Percentiles rank a stretch among this genome's conserved stretches.
phyloP scores from a whole-genome alignment of 208 protist species.

The Trypanosoma boissoni region DNA sequence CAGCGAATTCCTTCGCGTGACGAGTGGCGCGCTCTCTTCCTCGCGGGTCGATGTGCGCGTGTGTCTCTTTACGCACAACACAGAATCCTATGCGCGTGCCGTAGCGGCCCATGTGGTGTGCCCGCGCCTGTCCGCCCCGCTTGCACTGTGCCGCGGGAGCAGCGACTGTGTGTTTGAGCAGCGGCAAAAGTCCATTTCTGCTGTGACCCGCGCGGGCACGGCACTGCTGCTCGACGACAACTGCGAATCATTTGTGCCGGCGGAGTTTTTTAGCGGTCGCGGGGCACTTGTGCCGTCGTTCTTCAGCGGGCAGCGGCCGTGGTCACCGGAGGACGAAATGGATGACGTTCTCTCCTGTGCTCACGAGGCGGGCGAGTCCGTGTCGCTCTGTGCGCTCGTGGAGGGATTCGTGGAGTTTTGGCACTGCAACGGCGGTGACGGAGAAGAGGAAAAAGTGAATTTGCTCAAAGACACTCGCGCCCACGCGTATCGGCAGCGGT shows the following conservation, averaged over 20 bases:
- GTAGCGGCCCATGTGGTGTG: slow-evolving; percentile 20
- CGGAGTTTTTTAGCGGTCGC: slow-evolving; percentile 40
- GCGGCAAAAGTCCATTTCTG: slow-evolving; percentile 36
- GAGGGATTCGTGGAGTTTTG: slow-evolving; percentile 26
- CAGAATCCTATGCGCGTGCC: slow-evolving; percentile 31
- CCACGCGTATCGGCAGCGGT: slow-evolving; percentile 1
- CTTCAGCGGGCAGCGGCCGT: slow-evolving; percentile 7
- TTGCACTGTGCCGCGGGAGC: slow-evolving; percentile 6
- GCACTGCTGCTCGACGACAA: slow-evolving; percentile 61
- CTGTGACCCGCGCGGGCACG: slow-evolving; percentile 29
- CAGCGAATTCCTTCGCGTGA: slow-evolving; percentile 24
- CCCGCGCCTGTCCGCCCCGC: slow-evolving; percentile 1
- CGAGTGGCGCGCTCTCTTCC: slow-evolving; percentile 30
- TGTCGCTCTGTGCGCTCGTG: slow-evolving; percentile 9
- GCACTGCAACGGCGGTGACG: slow-evolving; percentile 8
- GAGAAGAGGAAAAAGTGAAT: background rate
- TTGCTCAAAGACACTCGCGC: slow-evolving; percentile 16
- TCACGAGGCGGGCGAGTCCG: background rate
- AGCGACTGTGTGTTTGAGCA: slow-evolving; percentile 1
- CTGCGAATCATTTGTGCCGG: slow-evolving; percentile 31
- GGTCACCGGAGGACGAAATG: slow-evolving; percentile 19
- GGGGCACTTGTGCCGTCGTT: slow-evolving; percentile 42
- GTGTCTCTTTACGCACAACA: slow-evolving; percentile 47
- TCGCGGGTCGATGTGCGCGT: slow-evolving; percentile 21
- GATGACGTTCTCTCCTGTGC: slow-evolving; percentile 18